These are phyloP conservation scores for Candida adriatica DNA, from an alignment of 805 yeast genomes.

Conservation along the genomic window DNA sequence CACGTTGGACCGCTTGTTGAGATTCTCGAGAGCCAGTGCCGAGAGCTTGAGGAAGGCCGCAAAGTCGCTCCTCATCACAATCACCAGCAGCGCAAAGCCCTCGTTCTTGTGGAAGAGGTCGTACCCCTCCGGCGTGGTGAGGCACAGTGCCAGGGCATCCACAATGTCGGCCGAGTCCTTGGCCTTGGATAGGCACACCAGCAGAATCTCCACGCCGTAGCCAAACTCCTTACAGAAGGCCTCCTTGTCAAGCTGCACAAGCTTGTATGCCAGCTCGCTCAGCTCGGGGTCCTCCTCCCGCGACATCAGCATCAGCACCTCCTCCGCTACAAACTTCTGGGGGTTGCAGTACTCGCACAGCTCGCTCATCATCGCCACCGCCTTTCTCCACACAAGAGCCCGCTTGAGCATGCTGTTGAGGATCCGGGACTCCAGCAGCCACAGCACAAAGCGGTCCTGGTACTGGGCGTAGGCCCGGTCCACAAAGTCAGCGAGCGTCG, in stretches of 20 bases:
- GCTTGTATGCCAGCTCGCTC: conserved; percentile 6
- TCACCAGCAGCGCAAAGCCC: conserved; percentile 15
- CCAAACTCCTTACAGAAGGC: conserved; percentile 3
- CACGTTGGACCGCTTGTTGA: conserved; percentile 8
- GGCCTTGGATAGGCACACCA: conserved; percentile 4
- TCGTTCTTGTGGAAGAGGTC: conserved; percentile 12
- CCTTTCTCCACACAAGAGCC: neutral
- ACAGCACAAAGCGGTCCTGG: conserved; percentile 3
- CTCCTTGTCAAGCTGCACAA: conserved; percentile 4
- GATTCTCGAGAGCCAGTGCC: conserved; percentile 10
- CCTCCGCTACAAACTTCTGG: conserved; percentile 1
- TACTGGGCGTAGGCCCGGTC: conserved; percentile 12
- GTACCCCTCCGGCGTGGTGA: conserved; percentile 7
- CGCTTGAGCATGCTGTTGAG: neutral
- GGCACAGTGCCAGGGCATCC: conserved; percentile 9
- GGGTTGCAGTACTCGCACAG: conserved; percentile 6
- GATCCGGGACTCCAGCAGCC: conserved; percentile 3
- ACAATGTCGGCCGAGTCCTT: conserved; percentile 7
- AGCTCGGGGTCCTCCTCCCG: neutral
- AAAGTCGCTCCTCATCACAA: conserved; percentile 8
- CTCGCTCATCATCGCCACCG: conserved; percentile 3
- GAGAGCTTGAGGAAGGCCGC: conserved; percentile 9
- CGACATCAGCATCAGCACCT: conserved; percentile 1
- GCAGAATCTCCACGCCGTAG: conserved; percentile 11
- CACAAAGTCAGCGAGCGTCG: conserved; percentile 12